Evolutionary conservation across 2,329 filamentous ascomycete species (phyloP).

Genomic region (Rosellinia necatrix): DNA sequence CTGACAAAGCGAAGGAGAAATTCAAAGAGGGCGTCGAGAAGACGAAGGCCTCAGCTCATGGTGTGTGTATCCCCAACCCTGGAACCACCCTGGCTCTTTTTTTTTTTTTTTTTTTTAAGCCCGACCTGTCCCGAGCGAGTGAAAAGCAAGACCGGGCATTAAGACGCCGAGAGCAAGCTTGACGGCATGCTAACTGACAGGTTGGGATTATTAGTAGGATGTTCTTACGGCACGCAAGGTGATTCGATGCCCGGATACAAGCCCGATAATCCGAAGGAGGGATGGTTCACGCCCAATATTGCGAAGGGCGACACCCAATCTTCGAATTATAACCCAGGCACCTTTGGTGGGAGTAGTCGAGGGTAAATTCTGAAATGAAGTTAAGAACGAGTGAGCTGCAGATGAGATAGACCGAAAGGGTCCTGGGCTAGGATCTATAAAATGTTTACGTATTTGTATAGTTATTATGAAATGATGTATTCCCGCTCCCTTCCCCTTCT

Average conservation of each 20-base stretch:
- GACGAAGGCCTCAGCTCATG: constrained; percentile 8
- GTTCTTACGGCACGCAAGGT: neutral
- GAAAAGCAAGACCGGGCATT: too few species aligned
- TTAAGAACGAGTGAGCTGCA: neutral
- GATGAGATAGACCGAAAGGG: too few species aligned
- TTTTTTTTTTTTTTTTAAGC: neutral
- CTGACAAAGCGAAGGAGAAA: constrained; percentile 15
- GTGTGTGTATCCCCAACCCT: too few species aligned
- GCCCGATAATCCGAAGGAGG: constrained; percentile 20
- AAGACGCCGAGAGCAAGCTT: too few species aligned
- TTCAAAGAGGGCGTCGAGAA: constrained; percentile 19
- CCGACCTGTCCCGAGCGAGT: too few species aligned
- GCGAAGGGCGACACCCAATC: constrained; percentile 17
- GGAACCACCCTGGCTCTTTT: too few species aligned
- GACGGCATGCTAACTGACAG: too few species aligned
- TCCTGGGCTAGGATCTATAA: too few species aligned
- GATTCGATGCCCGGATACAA: constrained; percentile 2
- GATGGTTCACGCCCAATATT: constrained; percentile 7
- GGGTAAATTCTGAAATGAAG: neutral
- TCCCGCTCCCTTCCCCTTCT: too few species aligned
- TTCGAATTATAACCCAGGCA: constrained; percentile 15
- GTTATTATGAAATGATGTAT: too few species aligned
- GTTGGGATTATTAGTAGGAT: too few species aligned
- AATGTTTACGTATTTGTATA: too few species aligned
- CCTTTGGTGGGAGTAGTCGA: constrained; percentile 10